Evolutionary conservation across 805 yeast genomes (phyloP).

Genomic region (Ogataea thermomethanolica): DNA sequence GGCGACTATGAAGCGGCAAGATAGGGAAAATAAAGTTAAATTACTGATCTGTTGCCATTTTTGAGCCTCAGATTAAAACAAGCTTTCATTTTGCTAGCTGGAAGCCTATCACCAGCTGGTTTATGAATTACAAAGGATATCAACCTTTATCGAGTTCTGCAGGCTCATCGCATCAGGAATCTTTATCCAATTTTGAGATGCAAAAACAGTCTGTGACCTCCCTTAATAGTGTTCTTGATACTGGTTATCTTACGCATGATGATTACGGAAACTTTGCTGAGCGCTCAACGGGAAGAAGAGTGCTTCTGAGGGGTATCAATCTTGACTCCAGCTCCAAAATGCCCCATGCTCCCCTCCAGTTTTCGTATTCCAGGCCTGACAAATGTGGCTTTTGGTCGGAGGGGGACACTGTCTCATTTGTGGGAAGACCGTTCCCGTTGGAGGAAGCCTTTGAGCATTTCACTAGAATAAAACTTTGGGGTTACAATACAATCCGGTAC

Average conservation of each 20-base stretch:
- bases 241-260: slow-evolving; percentile 33
- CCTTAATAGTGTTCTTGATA: slow-evolving; percentile 19
- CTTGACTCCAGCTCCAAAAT: slow-evolving; percentile 70
- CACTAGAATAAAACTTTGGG: slow-evolving; percentile 68
- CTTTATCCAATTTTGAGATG: slow-evolving; percentile 5
- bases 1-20: slow-evolving; percentile 8
- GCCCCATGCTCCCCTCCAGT: slow-evolving; percentile 55
- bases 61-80: not conserved
- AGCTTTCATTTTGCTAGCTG: not conserved
- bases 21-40: slow-evolving; percentile 5
- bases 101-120: slow-evolving; percentile 1
- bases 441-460: slow-evolving; percentile 71
- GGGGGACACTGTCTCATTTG: slow-evolving; percentile 79
- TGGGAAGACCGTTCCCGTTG: slow-evolving; percentile 76
- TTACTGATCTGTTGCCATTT: slow-evolving; percentile 6
- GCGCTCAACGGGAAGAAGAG: slow-evolving; percentile 47
- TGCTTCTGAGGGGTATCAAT: slow-evolving; percentile 75
- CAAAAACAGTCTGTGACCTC: slow-evolving; percentile 15
- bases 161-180: slow-evolving; percentile 1
- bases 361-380: slow-evolving; percentile 36
- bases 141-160: slow-evolving; percentile 11
- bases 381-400: slow-evolving; percentile 50
- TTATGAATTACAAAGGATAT: slow-evolving; percentile 17
- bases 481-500: slow-evolving; percentile 75
- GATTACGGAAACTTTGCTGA: slow-evolving; percentile 57